Evolutionary conservation across 2,329 filamentous ascomycete species (phyloP).

Genomic region (Aspergillus ruber): DNA sequence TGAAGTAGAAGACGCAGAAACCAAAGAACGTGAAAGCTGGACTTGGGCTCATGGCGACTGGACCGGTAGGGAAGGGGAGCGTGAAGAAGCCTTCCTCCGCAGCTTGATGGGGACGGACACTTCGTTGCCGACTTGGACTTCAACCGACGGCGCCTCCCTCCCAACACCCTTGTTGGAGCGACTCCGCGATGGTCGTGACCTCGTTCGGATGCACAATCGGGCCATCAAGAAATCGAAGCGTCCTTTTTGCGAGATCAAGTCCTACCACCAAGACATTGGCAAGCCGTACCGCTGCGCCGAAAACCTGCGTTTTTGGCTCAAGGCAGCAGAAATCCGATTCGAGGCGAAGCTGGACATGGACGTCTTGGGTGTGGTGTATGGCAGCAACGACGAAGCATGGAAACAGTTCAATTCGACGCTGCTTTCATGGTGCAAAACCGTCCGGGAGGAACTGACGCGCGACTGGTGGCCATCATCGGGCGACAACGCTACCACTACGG

Average conservation of each 20-base stretch:
- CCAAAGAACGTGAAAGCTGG: slow-evolving; percentile 66
- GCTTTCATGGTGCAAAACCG: slow-evolving; percentile 72
- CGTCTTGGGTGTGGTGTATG: slow-evolving; percentile 78
- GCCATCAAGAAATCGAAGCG: slow-evolving; percentile 77
- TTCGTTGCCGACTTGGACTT: slow-evolving; percentile 62
- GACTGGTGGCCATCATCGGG: slow-evolving; percentile 49
- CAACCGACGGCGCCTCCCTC: slow-evolving; percentile 42
- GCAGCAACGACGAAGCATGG: slow-evolving; percentile 62
- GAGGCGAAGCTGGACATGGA: slow-evolving; percentile 78
- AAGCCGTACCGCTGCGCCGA: slow-evolving; percentile 93
- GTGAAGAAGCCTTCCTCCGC: slow-evolving; percentile 73
- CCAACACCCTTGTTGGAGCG: slow-evolving; percentile 64
- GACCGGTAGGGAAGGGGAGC: slow-evolving; percentile 64
- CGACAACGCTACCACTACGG: not conserved
- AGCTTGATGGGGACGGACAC: slow-evolving; percentile 59
- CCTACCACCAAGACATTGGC: slow-evolving; percentile 82
- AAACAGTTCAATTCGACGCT: slow-evolving; percentile 75
- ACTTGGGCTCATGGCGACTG: slow-evolving; percentile 75
- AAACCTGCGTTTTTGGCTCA: slow-evolving; percentile 92
- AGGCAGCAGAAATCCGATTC: slow-evolving; percentile 90
- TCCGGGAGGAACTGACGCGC: slow-evolving; percentile 73
- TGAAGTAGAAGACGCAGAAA: slow-evolving; percentile 67
- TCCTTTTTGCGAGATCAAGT: slow-evolving; percentile 82
- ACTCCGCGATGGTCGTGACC: slow-evolving; percentile 70
- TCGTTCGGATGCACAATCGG: slow-evolving; percentile 85